Conservation (phyloP, 225 moss, liverwort and hornwort genomes). For the Ulota crispa region DNA sequence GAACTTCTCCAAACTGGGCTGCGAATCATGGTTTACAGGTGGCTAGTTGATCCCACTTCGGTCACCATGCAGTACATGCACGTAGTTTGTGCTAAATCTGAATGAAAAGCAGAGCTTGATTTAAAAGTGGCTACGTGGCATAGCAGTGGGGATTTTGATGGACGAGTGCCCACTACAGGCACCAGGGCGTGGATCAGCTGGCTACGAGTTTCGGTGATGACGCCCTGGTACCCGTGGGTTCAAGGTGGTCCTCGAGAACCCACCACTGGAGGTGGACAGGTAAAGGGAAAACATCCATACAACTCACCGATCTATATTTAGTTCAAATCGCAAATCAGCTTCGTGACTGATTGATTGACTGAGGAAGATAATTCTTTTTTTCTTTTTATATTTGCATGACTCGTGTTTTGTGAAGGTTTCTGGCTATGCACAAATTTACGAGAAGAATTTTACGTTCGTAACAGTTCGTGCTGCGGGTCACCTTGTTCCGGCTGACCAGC, state of each 20-base stretch:
- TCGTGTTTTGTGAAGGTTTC: conserved; percentile 29
- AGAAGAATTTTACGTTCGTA: conserved; percentile 54
- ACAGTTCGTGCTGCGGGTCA: conserved; percentile 49
- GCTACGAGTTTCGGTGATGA: conserved; percentile 31
- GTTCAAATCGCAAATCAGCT: too few relatives aligned
- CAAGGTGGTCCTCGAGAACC: conserved; percentile 33
- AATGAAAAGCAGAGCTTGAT: not conserved
- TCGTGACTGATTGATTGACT: not conserved
- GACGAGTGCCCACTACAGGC: conserved; percentile 51
- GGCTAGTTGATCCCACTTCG: not conserved
- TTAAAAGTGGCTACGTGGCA: not conserved
- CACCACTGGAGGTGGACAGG: conserved; percentile 56
- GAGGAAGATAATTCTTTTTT: not conserved
- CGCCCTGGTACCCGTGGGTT: conserved; percentile 55
- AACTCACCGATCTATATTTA: not conserved
- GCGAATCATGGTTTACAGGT: conserved; percentile 62
- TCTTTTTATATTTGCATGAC: not conserved
- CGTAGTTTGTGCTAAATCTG: too few relatives aligned
- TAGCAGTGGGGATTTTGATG: conserved; percentile 54
- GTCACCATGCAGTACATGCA: too few relatives aligned
- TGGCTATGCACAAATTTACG: conserved; percentile 47
- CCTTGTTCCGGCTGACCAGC: conserved; percentile 54
- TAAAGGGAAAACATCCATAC: not conserved
- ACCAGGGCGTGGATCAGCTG: conserved; percentile 50
- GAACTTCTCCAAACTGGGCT: conserved; percentile 51